Base-by-base conservation (phyloP, 345 rosid genomes). In the Stellera chamaejasme region DNA sequence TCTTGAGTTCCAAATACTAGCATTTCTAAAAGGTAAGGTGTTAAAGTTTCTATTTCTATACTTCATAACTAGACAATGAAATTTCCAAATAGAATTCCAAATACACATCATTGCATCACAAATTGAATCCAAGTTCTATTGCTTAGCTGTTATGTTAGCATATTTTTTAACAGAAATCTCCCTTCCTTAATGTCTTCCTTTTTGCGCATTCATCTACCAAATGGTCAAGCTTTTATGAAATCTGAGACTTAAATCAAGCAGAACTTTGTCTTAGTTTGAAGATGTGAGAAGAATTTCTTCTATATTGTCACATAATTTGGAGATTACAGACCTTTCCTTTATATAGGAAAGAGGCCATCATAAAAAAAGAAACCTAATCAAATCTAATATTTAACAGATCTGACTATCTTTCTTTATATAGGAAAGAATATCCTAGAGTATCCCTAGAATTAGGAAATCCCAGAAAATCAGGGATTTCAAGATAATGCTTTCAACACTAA, bases 211-310 rank as follows among this genome's bases (percentile, higher is more conserved):
- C 25, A 13, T 14, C 27, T 10, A 10, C 13, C 43, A 6, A 23
- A 5, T 51, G 11, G 27, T 28, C n/a, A 52, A 16, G 45, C 12
- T 13, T 11, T 25, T 10, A 39, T 41, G 45, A 46, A n/a, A 10
- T 10, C 2, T 45, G 53, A 27, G 8, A 36, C 16, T 25, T 42
- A 36, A 5, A 8, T 32, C 39, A 32, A 32, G 7, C 39, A 32
- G 39, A 32, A 64, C 14, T 12, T 48, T 51, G 13, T 56, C 44
- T 10, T n/a, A n/a, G n/a, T n/a, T n/a, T n/a, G n/a, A n/a, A n/a
- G n/a, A n/a, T n/a, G n/a, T n/a, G n/a, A n/a, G n/a, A n/a, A n/a
- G n/a, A n/a, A n/a, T n/a, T n/a, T n/a, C n/a, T n/a, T n/a, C n/a
- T n/a, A n/a, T n/a, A n/a, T n/a, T n/a, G n/a, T n/a, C n/a, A n/a